Percentiles rank a stretch among this genome's conserved stretches.
phyloP scores from a whole-genome alignment of 2,329 filamentous ascomycete species.

The Alternaria viburni region DNA sequence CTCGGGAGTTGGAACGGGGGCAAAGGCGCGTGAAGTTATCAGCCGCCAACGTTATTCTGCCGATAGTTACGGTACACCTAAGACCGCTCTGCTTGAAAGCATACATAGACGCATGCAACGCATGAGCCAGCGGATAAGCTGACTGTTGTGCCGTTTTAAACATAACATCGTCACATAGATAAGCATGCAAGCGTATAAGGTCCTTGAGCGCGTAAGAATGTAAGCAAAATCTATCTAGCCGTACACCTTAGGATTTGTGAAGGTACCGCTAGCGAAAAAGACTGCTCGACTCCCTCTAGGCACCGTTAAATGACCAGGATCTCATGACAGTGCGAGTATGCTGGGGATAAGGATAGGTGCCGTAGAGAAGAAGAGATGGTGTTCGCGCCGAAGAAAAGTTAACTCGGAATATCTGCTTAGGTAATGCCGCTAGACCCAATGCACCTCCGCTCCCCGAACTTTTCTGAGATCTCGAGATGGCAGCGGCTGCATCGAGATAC shows the following conservation, averaged over 20 bases:
- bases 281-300: conserved; percentile 80
- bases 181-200: not conserved
- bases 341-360: conserved; percentile 95
- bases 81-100: not conserved
- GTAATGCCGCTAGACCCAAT: conserved; percentile 31
- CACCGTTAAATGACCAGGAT: conserved; percentile 89
- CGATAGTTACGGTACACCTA: not conserved
- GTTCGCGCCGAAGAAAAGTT: conserved; percentile 30
- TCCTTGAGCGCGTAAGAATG: conserved; percentile 55
- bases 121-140: not conserved
- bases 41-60: not conserved
- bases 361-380: conserved; percentile 54
- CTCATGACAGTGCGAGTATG: conserved; percentile 66
- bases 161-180: not conserved
- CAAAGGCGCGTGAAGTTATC: not conserved
- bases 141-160: not conserved
- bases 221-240: conserved; percentile 98
- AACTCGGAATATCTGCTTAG: conserved; percentile 15
- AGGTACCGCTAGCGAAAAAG: conserved; percentile 99
- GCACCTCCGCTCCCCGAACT: conserved; percentile 40
- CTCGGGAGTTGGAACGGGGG: not conserved
- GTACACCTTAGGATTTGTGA: conserved; percentile 75
- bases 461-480: conserved; percentile 24
- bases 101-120: not conserved
- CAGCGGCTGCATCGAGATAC: conserved; percentile 15